phyloP scores from a whole-genome alignment of 495 filamentous ascomycete species.

The Aspergillus panamensis region DNA sequence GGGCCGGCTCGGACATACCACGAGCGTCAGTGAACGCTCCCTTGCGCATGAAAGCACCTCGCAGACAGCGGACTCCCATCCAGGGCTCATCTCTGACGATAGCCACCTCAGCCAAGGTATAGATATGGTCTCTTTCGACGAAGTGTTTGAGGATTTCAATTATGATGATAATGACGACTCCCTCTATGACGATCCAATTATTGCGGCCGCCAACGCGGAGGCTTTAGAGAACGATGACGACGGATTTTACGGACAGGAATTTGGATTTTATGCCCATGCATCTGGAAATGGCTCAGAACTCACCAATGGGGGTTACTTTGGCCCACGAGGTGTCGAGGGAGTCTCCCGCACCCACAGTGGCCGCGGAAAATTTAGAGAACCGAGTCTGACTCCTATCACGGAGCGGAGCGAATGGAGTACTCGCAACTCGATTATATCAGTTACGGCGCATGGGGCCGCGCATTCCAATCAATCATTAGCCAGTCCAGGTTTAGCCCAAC shows the following conservation, averaged over 20 bases:
- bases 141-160: conserved; percentile 52
- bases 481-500: conserved; percentile 64
- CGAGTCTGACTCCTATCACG: conserved; percentile 92
- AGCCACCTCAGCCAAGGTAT: conserved; percentile 42
- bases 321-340: conserved; percentile 58
- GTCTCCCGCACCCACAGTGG: conserved; percentile 65
- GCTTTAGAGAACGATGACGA: conserved; percentile 88
- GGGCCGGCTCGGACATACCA: conserved; percentile 59
- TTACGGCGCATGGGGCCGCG: conserved; percentile 54
- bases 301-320: conserved; percentile 88
- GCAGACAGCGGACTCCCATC: conserved; percentile 46
- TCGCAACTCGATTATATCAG: conserved; percentile 79
- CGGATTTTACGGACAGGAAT: conserved; percentile 93
- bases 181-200: conserved; percentile 79
- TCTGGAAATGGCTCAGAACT: conserved; percentile 51
- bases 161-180: conserved; percentile 59
- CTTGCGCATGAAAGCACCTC: conserved; percentile 37
- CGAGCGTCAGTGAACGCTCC: conserved; percentile 43
- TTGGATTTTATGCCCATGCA: conserved; percentile 88
- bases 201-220: conserved; percentile 92
- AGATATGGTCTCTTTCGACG: conserved; percentile 35
- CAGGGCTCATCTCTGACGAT: conserved; percentile 47
- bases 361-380: conserved; percentile 71
- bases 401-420: conserved; percentile 95
- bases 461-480: conserved; percentile 43